A percentile compares a stretch with the other conserved stretches of the same genome.
phyloP scores from a whole-genome alignment of 1,284 basidiomycete genomes.

The Papiliotrema nemorosa region DNA sequence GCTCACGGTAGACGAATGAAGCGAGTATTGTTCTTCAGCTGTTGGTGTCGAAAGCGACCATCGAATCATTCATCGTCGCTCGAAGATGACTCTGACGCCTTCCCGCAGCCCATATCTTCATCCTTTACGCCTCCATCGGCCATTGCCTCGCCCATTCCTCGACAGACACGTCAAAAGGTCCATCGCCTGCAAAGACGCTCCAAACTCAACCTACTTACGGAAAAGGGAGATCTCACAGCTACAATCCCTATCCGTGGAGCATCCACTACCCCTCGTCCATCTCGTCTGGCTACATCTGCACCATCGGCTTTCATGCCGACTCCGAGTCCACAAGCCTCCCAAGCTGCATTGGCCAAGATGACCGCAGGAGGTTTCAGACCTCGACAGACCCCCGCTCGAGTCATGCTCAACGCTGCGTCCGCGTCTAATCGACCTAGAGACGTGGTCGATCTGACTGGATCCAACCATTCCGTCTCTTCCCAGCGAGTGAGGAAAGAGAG shows the following conservation, averaged over 20 bases:
- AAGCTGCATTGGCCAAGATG: slow-evolving; percentile 31
- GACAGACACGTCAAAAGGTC: too few species aligned
- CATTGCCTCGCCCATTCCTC: slow-evolving; percentile 4
- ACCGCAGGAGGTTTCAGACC: slow-evolving; percentile 39
- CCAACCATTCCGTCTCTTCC: too few species aligned
- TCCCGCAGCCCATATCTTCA: slow-evolving; percentile 2
- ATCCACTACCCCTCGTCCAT: slow-evolving; percentile 9
- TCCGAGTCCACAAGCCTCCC: slow-evolving; percentile 11
- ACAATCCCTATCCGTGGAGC: slow-evolving; percentile 41
- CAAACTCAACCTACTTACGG: slow-evolving; percentile 7
- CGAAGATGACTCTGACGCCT: not conserved
- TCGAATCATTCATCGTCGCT: not conserved
- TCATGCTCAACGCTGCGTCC: slow-evolving; percentile 29
- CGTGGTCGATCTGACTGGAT: too few species aligned
- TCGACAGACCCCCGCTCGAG: slow-evolving; percentile 34
- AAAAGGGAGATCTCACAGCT: slow-evolving; percentile 19
- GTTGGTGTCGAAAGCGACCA: slow-evolving; percentile 74
- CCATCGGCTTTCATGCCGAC: slow-evolving; percentile 13
- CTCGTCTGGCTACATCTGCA: slow-evolving; percentile 24
- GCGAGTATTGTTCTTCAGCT: slow-evolving; percentile 86
- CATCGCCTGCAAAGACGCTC: slow-evolving; percentile 4
- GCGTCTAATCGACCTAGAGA: not conserved
- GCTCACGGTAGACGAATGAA: slow-evolving; percentile 57
- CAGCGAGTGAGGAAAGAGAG: slow-evolving; percentile 8
- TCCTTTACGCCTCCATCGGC: slow-evolving; percentile 1